Percentiles rank a stretch among this genome's conserved stretches.
phyloP scores from a whole-genome alignment of 2,329 filamentous ascomycete species.

The Sporothrix euskadiensis region DNA sequence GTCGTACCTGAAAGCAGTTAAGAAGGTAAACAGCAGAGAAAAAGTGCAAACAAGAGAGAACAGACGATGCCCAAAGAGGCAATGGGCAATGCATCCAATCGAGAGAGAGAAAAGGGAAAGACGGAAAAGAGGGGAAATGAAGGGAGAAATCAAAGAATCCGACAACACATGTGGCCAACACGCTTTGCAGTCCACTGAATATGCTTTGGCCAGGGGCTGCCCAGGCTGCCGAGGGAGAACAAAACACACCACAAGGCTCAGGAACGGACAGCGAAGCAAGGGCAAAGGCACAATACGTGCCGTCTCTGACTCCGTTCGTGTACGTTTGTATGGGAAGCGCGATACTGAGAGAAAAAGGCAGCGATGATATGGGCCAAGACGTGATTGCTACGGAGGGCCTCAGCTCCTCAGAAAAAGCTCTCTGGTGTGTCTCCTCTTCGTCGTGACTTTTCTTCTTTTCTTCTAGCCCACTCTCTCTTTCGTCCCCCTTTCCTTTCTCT shows the following conservation, averaged over 20 bases:
- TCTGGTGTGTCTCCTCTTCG: not conserved
- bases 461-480: not conserved
- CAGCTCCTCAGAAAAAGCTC: not conserved
- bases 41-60: no score
- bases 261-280: conserved; percentile 1
- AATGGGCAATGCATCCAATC: not conserved
- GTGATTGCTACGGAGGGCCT: not conserved
- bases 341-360: not conserved
- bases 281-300: conserved; percentile 6
- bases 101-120: not conserved
- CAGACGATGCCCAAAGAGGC: not conserved
- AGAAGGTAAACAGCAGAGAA: not conserved
- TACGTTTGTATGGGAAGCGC: not conserved
- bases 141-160: not conserved
- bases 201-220: not conserved
- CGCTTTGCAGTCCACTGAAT: not conserved
- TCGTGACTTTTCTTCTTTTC: conserved; percentile 1
- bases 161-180: not conserved
- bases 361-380: not conserved
- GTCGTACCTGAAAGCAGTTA: conserved; percentile 13
- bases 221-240: not conserved
- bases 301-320: conserved; percentile 14
- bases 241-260: not conserved
- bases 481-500: not conserved
- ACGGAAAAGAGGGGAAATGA: not conserved